Evolutionary conservation across 176 grass and related monocot species (phyloP), one percentile per base, ranked within the genome.

Genomic region (Typha latifolia): DNA sequence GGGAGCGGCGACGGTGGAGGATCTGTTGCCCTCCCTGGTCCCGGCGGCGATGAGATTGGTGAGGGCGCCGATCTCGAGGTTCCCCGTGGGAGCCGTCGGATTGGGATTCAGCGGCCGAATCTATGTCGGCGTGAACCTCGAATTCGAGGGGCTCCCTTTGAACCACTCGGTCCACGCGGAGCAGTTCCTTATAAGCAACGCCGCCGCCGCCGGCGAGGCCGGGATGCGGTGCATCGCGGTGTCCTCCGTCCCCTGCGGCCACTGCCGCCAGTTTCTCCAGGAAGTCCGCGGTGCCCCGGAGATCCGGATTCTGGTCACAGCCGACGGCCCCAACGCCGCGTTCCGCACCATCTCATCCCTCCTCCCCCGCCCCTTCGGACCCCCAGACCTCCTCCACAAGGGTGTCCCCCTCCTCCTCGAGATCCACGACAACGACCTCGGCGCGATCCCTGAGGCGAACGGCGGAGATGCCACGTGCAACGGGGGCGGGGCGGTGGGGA

Each of bases 201-300:
- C 85, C 3, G 85, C 85, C 0, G 88, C 88, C 11, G 82, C 80
- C n/a, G 88, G 88, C 21, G 92, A 96, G 78, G 0, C 53, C 26
- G 80, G 64, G 56, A 86, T 96, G 5, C 85, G 71, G 55, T 90
- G 77, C 85, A 62, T 96, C 73, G 92, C 92, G 49, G 92, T 96
- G 49, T 96, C 92, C 14, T 80, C 87, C 71, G 83, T 91, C 79
- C 92, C 92, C 20, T 96, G 88, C 66, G 92, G 88, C 72, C 92
- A 96, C 82, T 96, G 92, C 82, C 78, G 92, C 63, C 92, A 96
- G 85, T 96, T 96, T 78, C 78, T 96, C 14, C 92, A 96, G 81
- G 92, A 96, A 62, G 82, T 96, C 69, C 88, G 92, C 18, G 88
- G 79, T 62, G 88, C 92, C 12, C 56, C 64, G 57, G 77, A 82